Base-by-base conservation (phyloP, 371 early-diverging fungal species). In the Phascolomyces articulosus region DNA sequence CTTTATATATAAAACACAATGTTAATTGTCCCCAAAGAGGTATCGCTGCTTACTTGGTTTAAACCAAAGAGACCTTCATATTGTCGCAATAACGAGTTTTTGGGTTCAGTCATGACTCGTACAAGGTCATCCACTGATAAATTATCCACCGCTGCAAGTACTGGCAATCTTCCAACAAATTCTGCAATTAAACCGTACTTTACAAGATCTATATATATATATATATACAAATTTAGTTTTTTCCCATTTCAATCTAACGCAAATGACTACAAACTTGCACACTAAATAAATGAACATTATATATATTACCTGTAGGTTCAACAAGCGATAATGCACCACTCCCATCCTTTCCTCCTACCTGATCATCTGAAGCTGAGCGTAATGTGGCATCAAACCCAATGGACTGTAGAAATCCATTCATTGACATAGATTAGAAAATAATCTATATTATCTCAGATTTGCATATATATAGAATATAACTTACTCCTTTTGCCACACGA, bases 161-260 rank as follows among this genome's bases (percentile, higher is more conserved):
- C 91, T 2, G 96, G 96, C 16, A 95, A 63, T 40, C 96, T 82
- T 27, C 95, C 96, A 34, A 95, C 90, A 65, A 96, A 95, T 74
- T 96, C 96, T 1, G 95, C 95, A 56, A 96, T 96, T 31, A 96
- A 72, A 0, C 96, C 96, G 74, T 87, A 96, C 63, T 90, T 88
- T 59, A 94, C 89, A 64, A 96, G 72, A 75, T 96, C 96, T 66
- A 73, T 11, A 26, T 40, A 15, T 20, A 55, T 44, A 44, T 1
- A 55, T 21, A n/a, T 11, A 16, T 20, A 18, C 10, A 38, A 13
- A 13, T 38, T 38, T 9, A 38, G 13, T 6, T 38, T 38, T 13
- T 38, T 38, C 38, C 6, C 38, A 13, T 38, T 38, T 13, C 38
- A 13, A 38, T 38, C n/a, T n/a, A n/a, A n/a, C n/a, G n/a, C n/a